phyloP scores from a whole-genome alignment of 495 filamentous ascomycete genomes.

The Penicillium psychrofluorescens region DNA sequence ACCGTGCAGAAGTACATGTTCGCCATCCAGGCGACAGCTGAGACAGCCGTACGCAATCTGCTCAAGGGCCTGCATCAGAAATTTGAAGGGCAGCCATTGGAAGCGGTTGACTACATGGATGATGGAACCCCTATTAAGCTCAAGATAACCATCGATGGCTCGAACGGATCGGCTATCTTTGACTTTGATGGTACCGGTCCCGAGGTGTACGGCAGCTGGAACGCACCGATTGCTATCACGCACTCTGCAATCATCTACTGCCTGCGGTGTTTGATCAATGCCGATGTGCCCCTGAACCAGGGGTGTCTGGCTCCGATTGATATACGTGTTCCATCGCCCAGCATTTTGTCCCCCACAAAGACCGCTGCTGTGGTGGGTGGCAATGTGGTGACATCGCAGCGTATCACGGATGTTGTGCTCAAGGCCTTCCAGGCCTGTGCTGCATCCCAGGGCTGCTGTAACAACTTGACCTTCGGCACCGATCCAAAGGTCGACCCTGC shows the following conservation, averaged over 20 bases:
- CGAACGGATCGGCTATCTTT: slow-evolving; percentile 82
- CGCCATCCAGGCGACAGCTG: slow-evolving; percentile 88
- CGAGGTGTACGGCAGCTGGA: slow-evolving; percentile 91
- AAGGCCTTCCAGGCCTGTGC: slow-evolving; percentile 86
- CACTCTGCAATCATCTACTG: slow-evolving; percentile 97
- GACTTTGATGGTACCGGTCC: slow-evolving; percentile 83
- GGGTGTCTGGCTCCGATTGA: slow-evolving; percentile 85
- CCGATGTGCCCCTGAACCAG: slow-evolving; percentile 95
- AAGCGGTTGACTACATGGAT: slow-evolving; percentile 92
- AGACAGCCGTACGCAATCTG: slow-evolving; percentile 73
- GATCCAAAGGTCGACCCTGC: slow-evolving; percentile 47
- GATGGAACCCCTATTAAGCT: slow-evolving; percentile 87
- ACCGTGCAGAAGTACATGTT: slow-evolving; percentile 96
- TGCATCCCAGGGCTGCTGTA: slow-evolving; percentile 86
- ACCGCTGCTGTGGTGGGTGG: slow-evolving; percentile 91
- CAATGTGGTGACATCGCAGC: slow-evolving; percentile 87
- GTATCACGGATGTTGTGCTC: slow-evolving; percentile 90
- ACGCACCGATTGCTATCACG: slow-evolving; percentile 89
- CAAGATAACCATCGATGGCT: slow-evolving; percentile 75
- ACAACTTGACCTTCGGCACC: slow-evolving; percentile 59
- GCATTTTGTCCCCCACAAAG: slow-evolving; percentile 78
- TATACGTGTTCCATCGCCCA: slow-evolving; percentile 74
- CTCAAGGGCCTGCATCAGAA: slow-evolving; percentile 71
- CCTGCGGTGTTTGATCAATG: slow-evolving; percentile 81
- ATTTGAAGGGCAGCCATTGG: slow-evolving; percentile 72